Conservation (phyloP, 2,329 filamentous ascomycete genomes). For the Trichoderma harzianum region DNA sequence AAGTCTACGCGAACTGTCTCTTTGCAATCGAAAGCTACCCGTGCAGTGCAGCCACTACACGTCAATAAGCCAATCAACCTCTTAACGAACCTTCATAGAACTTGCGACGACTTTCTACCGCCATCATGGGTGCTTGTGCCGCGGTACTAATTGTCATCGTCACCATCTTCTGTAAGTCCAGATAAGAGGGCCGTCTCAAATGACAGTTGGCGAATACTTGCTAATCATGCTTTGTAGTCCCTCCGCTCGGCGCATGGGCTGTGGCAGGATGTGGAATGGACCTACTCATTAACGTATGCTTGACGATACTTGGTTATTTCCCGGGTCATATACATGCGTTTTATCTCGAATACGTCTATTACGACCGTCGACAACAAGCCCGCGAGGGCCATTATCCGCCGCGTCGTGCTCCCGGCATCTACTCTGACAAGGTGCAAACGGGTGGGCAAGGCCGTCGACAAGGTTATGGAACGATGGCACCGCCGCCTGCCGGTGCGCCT, state of each 20-base stretch:
- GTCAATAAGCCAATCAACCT: background rate
- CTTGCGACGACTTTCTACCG: conserved; percentile 15
- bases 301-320: conserved; percentile 68
- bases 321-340: conserved; percentile 79
- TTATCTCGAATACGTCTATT: conserved; percentile 81
- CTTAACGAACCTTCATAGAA: background rate
- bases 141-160: conserved; percentile 49
- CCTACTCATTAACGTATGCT: conserved; percentile 62
- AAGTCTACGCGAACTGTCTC: background rate
- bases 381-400: conserved; percentile 53
- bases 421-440: conserved; percentile 68
- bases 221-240: conserved; percentile 47
- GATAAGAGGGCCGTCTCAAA: background rate
- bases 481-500: conserved; percentile 21
- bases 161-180: conserved; percentile 49
- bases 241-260: conserved; percentile 61
- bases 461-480: conserved; percentile 42
- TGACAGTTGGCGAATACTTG: background rate
- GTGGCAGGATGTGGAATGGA: conserved; percentile 65
- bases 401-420: conserved; percentile 63
- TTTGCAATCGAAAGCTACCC: background rate
- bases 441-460: conserved; percentile 57
- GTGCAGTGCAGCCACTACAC: background rate
- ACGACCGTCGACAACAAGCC: conserved; percentile 64
- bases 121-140: conserved; percentile 48